Evolutionary conservation across 352 stramenopile species (phyloP).

Genomic region (Stramenopiles sp.): DNA sequence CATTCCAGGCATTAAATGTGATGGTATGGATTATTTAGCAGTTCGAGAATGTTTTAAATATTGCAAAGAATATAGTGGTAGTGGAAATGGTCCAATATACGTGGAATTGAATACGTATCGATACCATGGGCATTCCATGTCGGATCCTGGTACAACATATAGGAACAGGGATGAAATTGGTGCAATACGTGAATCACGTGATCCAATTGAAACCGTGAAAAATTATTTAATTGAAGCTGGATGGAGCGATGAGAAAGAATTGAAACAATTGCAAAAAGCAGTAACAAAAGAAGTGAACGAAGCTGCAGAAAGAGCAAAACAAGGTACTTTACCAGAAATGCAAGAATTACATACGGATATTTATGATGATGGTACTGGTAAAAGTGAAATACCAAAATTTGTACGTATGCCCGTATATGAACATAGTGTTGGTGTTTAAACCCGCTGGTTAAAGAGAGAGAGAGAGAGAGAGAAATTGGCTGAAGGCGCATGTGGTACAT

Average conservation of each 20-base stretch:
- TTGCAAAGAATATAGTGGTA: constrained; percentile 77
- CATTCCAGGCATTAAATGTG: constrained; percentile 95
- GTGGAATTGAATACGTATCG: constrained; percentile 99
- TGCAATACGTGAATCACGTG: constrained; percentile 85
- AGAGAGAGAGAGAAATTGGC: no score
- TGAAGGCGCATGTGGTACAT: no score
- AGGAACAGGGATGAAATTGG: constrained; percentile 98
- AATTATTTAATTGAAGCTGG: constrained; percentile 82
- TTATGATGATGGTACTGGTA: constrained; percentile 51
- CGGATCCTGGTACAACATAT: constrained; percentile 97
- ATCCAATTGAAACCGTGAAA: constrained; percentile 97
- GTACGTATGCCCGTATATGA: constrained; percentile 87
- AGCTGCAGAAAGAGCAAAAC: constrained; percentile 73
- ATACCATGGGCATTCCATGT: constrained; percentile 99
- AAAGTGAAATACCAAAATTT: constrained; percentile 74
- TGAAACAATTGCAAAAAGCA: constrained; percentile 97
- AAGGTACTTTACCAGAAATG: constrained; percentile 29
- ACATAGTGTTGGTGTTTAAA: background rate
- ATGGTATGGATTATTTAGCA: constrained; percentile 97
- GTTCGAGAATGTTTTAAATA: constrained; percentile 87
- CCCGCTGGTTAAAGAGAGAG: no score
- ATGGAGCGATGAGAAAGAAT: constrained; percentile 80
- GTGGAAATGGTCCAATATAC: constrained; percentile 95
- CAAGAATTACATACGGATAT: constrained; percentile 70
- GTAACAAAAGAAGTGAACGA: constrained; percentile 91